These are phyloP conservation scores for Paramecium biaurelia DNA, from an alignment of 73 alveolate genomes.

Conservation along the genomic window DNA sequence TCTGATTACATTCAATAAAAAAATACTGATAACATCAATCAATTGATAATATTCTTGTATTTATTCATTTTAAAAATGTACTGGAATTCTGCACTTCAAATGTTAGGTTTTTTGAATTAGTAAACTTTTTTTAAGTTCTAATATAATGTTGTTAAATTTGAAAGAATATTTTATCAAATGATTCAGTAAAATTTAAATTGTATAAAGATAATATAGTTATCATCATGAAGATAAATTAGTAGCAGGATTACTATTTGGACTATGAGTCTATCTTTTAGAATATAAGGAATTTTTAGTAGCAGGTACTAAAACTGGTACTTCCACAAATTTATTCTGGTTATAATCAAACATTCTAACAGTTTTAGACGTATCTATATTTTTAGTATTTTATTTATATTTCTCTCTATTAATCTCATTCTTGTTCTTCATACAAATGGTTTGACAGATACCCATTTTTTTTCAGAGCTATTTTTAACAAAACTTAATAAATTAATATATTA, in stretches of 20 bases:
- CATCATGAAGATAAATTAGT: neutral
- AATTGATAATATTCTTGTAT: too few relatives aligned
- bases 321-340: neutral
- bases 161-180: neutral
- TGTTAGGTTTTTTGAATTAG: neutral
- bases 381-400: neutral
- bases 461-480: neutral
- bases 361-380: neutral
- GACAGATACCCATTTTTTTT: neutral
- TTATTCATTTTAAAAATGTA: too few relatives aligned
- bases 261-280: neutral
- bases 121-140: too few relatives aligned
- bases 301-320: constrained; percentile 1
- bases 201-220: neutral
- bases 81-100: too few relatives aligned
- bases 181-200: neutral
- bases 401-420: neutral
- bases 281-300: neutral
- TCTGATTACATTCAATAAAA: too few relatives aligned
- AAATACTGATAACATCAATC: too few relatives aligned
- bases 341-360: neutral
- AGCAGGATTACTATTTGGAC: neutral
- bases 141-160: too few relatives aligned
- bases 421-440: neutral
- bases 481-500: neutral